These are phyloP conservation scores for Mycogone perniciosa DNA, from an alignment of 2,329 filamentous ascomycete genomes.

Conservation along the genomic window DNA sequence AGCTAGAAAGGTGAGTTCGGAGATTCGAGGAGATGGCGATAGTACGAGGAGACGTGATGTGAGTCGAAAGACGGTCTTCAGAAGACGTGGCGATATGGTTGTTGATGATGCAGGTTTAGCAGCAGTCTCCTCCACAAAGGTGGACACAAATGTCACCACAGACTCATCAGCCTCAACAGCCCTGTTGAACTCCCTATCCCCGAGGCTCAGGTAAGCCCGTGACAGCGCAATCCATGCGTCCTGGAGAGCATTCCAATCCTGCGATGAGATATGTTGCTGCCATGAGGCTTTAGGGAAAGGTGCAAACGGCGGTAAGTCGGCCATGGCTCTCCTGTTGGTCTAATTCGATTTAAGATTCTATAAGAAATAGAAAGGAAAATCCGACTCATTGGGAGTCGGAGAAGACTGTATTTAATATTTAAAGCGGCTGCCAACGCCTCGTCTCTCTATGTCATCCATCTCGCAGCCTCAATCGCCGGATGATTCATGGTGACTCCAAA, in stretches of 20 bases:
- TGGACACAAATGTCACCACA: constrained; percentile 32
- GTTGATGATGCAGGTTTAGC: constrained; percentile 18
- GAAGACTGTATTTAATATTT: not conserved
- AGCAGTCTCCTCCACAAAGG: constrained; percentile 56
- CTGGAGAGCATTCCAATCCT: constrained; percentile 73
- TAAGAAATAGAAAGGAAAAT: not conserved
- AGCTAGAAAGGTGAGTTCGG: constrained; percentile 63
- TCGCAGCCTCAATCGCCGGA: constrained; percentile 13
- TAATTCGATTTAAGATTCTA: not conserved
- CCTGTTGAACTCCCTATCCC: constrained; percentile 48
- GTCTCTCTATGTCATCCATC: constrained; percentile 7
- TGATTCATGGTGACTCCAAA: constrained; percentile 13
- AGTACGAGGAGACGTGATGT: constrained; percentile 47
- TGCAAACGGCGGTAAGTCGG: constrained; percentile 61
- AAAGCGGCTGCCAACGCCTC: not conserved
- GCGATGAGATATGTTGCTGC: constrained; percentile 56
- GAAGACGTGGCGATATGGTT: constrained; percentile 37
- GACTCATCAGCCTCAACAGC: constrained; percentile 51
- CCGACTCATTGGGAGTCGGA: not conserved
- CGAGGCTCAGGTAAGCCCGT: constrained; percentile 56
- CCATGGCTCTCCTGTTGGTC: not conserved
- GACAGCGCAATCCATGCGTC: constrained; percentile 68
- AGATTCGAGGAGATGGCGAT: constrained; percentile 38
- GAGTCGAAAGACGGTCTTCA: constrained; percentile 60
- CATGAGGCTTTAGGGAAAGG: constrained; percentile 66